Percentiles rank a stretch among this genome's conserved stretches.
phyloP scores from a whole-genome alignment of 2,329 filamentous ascomycete species.

The Neopestalotiopsis sp. region DNA sequence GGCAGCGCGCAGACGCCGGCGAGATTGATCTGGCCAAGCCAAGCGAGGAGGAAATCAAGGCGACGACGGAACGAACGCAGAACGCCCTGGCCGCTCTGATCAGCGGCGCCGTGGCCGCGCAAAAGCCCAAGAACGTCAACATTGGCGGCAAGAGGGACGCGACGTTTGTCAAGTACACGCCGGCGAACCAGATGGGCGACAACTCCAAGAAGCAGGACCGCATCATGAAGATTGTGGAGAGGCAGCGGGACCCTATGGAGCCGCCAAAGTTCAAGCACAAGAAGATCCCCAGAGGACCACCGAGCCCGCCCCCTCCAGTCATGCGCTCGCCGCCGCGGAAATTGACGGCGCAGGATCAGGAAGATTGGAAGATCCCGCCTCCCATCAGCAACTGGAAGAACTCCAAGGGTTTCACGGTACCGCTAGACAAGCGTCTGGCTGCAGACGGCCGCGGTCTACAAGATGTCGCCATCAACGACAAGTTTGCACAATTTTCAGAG shows the following conservation, averaged over 20 bases:
- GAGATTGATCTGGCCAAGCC: constrained; percentile 88
- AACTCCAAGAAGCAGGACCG: constrained; percentile 87
- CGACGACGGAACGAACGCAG: constrained; percentile 86
- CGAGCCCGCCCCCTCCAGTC: constrained; percentile 89
- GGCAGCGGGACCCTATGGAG: constrained; percentile 93
- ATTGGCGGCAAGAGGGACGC: constrained; percentile 80
- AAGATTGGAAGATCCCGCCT: constrained; percentile 88
- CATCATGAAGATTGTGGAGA: constrained; percentile 97
- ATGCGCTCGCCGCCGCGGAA: constrained; percentile 96
- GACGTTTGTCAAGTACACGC: constrained; percentile 94
- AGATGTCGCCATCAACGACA: constrained; percentile 96
- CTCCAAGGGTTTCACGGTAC: constrained; percentile 95
- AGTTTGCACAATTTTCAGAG: constrained; percentile 95
- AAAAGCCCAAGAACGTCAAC: constrained; percentile 95
- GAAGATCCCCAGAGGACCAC: constrained; percentile 92
- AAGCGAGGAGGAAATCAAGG: constrained; percentile 81
- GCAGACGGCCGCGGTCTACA: constrained; percentile 91
- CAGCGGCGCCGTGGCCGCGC: constrained; percentile 83
- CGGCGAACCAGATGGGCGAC: constrained; percentile 94
- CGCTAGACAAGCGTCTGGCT: constrained; percentile 91
- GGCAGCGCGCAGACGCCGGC: constrained; percentile 90
- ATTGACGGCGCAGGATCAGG: constrained; percentile 94
- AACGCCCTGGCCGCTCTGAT: constrained; percentile 84
- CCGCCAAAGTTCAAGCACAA: constrained; percentile 99
- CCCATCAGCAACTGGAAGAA: constrained; percentile 99